phyloP scores from a whole-genome alignment of 2,329 filamentous ascomycete genomes.

The Stemphylium lycopersici region DNA sequence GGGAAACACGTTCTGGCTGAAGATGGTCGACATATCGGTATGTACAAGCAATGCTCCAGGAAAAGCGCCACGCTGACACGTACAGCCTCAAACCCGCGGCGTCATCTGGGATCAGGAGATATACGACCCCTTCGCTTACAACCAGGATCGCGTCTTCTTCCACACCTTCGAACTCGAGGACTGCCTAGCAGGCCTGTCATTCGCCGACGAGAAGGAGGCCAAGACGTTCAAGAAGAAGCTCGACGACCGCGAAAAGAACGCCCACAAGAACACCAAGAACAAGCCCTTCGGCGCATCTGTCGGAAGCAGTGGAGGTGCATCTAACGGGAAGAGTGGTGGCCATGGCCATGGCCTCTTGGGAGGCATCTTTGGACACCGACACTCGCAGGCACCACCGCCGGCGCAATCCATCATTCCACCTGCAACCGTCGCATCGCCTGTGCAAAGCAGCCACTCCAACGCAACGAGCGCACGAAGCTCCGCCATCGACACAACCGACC shows the following conservation, averaged over 20 bases:
- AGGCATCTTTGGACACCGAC: conserved; percentile 58
- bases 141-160: conserved; percentile 97
- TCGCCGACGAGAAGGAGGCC: conserved; percentile 96
- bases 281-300: conserved; percentile 69
- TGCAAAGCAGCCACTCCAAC: conserved; percentile 41
- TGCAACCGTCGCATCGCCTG: conserved; percentile 47
- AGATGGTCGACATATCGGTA: conserved; percentile 96
- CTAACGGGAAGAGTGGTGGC: conserved; percentile 39
- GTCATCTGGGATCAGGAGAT: conserved; percentile 73
- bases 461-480: conserved; percentile 49
- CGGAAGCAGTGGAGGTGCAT: conserved; percentile 27
- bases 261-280: conserved; percentile 81
- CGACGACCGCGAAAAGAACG: conserved; percentile 93
- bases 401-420: conserved; percentile 59
- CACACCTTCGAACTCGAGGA: conserved; percentile 96
- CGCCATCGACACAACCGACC: conserved; percentile 66
- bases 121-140: conserved; percentile 92
- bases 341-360: conserved; percentile 58
- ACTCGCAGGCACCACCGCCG: conserved; percentile 50
- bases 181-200: conserved; percentile 87
- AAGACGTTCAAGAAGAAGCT: conserved; percentile 98
- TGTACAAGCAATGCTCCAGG: conserved; percentile 42
- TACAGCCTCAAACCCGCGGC: conserved; percentile 38
- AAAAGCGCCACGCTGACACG: conserved; percentile 58
- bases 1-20: conserved; percentile 95